Base-by-base conservation (phyloP, 495 filamentous ascomycete genomes). In the Neurospora sp. region DNA sequence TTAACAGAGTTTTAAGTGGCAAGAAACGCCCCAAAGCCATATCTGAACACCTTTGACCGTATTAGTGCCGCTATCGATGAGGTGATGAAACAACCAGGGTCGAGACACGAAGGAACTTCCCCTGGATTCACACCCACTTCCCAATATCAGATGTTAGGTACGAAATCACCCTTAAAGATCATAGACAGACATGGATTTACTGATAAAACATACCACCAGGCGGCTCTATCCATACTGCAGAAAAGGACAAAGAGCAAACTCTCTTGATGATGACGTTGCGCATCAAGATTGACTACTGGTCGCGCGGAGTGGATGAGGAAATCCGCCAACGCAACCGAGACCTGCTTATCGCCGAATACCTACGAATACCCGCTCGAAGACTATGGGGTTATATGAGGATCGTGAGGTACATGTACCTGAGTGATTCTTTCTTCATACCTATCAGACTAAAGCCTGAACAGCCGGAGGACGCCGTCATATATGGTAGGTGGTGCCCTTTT, bases 211-310 rank as follows among this genome's bases (percentile, higher is more conserved):
- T 42, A 42, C 40, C 14, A 42, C 14, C 40, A 78, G 73, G 70
- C 48, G 72, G 69, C 20, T 70, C 68, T 31, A 5, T 65, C 48
- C 42, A 74, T 3, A 72, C 70, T 1, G 31, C 76, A 5, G 1
- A 44, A 3, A n/a, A 72, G n/a, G 77, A 77, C 61, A 17, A 72
- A 12, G 20, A 71, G 1, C 73, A 78, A 20, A 61, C 48, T 2
- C 0, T 40, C 10, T 37, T 45, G 39, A 76, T 80, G 75, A 70
- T 73, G 72, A 53, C 9, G 20, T 71, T 73, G 27, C 44, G 78
- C 40, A 70, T 80, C 69, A 76, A 78, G 53, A 70, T 77, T 42
- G 78, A 80, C 69, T 44, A 69, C 38, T 75, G 70, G 70, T 77
- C 77, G 9, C 40, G 65, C 7, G 78, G 80, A 9, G 68, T 77